These are phyloP conservation scores for Diutina pseudorugosa DNA, from an alignment of 1,139 yeast species.

Conservation along the genomic window DNA sequence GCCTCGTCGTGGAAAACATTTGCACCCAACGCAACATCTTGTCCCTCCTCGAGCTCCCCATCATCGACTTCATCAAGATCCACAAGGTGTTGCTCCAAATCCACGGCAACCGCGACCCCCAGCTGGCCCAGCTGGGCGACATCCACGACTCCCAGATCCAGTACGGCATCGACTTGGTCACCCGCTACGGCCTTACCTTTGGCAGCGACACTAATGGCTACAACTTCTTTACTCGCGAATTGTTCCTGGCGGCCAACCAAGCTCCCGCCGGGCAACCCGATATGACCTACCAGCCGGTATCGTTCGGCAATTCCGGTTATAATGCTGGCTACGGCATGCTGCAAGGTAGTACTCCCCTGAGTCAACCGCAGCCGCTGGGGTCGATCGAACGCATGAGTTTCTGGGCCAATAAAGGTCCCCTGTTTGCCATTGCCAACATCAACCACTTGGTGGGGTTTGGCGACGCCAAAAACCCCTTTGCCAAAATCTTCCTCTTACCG, in stretches of 20 bases:
- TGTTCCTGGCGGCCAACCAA: conserved; percentile 17
- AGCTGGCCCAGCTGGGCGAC: conserved; percentile 8
- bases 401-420: conserved; percentile 66
- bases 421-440: conserved; percentile 65
- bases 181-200: conserved; percentile 57
- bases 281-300: background rate
- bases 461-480: conserved; percentile 61
- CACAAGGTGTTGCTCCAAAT: conserved; percentile 43
- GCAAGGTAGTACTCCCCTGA: background rate
- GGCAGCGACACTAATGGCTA: conserved; percentile 59
- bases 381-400: conserved; percentile 51
- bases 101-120: conserved; percentile 13
- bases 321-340: background rate
- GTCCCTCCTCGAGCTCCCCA: conserved; percentile 44
- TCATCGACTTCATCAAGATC: conserved; percentile 53
- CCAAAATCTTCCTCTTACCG: conserved; percentile 56
- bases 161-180: conserved; percentile 51
- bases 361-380: conserved; percentile 5
- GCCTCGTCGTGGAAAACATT: conserved; percentile 67
- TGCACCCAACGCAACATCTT: conserved; percentile 59
- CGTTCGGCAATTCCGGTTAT: background rate
- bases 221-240: conserved; percentile 45
- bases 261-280: background rate
- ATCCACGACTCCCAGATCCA: conserved; percentile 33
- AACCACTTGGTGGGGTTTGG: conserved; percentile 70